Conservation (phyloP, 2,329 filamentous ascomycete species). For the Phaeosphaeriaceae sp. region DNA sequence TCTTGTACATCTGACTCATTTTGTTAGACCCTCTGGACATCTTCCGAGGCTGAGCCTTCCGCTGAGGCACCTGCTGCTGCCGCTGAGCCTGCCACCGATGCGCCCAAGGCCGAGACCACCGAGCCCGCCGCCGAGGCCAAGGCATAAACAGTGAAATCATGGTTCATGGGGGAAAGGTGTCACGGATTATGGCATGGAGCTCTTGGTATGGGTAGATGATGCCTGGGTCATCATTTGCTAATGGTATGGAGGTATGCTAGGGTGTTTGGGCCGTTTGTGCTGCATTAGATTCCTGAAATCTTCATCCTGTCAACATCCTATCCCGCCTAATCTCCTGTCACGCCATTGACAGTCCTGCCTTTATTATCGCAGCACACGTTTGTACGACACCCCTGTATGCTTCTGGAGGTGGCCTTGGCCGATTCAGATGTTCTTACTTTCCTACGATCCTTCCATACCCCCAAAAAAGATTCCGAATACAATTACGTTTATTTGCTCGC, state of each 20-base stretch:
- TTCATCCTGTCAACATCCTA: constrained; percentile 43
- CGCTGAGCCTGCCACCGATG: constrained; percentile 61
- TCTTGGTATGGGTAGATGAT: constrained; percentile 41
- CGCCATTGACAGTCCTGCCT: constrained; percentile 5
- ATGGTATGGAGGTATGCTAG: constrained; percentile 40
- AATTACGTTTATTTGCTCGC: constrained; percentile 7
- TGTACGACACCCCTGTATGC: constrained; percentile 25
- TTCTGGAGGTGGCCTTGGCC: constrained; percentile 9
- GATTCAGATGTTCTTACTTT: constrained; percentile 16
- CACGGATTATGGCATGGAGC: constrained; percentile 40
- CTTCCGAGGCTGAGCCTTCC: constrained; percentile 90
- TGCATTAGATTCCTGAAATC: constrained; percentile 48
- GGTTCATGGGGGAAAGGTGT: constrained; percentile 41
- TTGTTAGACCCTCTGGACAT: constrained; percentile 93
- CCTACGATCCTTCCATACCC: constrained; percentile 22
- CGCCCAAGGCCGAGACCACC: constrained; percentile 50
- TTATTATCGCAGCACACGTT: constrained; percentile 6
- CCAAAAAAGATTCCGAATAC: constrained; percentile 26
- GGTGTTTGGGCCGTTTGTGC: constrained; percentile 39
- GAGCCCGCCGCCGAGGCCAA: constrained; percentile 67
- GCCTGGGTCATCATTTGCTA: constrained; percentile 37
- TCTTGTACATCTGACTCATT: neutral
- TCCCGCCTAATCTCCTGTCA: neutral
- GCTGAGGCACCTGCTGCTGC: constrained; percentile 61
- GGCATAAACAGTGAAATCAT: constrained; percentile 46